Evolutionary conservation across 176 grass and related monocot species (phyloP).

Genomic region (Saccharum spontaneum): DNA sequence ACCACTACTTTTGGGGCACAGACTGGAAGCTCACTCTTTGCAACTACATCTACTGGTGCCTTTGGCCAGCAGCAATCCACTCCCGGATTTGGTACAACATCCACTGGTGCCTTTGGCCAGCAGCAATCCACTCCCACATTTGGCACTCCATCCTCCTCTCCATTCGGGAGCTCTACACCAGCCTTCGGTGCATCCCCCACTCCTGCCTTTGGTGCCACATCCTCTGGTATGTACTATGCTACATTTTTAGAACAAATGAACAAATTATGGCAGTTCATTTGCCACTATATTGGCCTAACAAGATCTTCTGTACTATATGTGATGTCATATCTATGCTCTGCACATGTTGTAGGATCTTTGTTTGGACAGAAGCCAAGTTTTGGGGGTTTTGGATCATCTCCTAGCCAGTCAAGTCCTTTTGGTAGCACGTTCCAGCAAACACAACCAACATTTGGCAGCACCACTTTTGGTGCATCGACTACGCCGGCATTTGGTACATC

Average conservation of each 20-base stretch:
- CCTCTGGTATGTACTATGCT: constrained; percentile 45
- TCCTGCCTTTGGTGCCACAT: constrained; percentile 53
- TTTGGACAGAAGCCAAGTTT: constrained; percentile 93
- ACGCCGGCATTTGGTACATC: constrained; percentile 3
- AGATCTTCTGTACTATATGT: constrained; percentile 4
- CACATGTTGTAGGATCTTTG: constrained; percentile 60
- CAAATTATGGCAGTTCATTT: not conserved
- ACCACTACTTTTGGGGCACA: constrained; percentile 53
- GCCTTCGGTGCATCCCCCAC: constrained; percentile 44
- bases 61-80: constrained; percentile 58
- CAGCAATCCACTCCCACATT: constrained; percentile 58
- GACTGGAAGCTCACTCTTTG: constrained; percentile 58
- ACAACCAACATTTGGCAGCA: constrained; percentile 75
- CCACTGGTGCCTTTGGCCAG: constrained; percentile 65
- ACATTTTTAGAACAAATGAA: too few species aligned
- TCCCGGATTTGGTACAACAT: constrained; percentile 42
- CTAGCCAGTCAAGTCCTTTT: constrained; percentile 76
- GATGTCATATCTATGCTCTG: not conserved
- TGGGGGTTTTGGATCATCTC: constrained; percentile 75
- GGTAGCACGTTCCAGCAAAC: constrained; percentile 78
- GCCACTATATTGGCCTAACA: not conserved
- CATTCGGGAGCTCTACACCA: constrained; percentile 41
- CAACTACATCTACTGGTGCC: constrained; percentile 54
- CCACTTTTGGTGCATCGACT: constrained; percentile 59
- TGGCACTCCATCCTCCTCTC: constrained; percentile 43